Evolutionary conservation across 768 basidiomycete species (phyloP), one percentile per base, ranked within the genome.

Genomic region (Suillus weaverae): DNA sequence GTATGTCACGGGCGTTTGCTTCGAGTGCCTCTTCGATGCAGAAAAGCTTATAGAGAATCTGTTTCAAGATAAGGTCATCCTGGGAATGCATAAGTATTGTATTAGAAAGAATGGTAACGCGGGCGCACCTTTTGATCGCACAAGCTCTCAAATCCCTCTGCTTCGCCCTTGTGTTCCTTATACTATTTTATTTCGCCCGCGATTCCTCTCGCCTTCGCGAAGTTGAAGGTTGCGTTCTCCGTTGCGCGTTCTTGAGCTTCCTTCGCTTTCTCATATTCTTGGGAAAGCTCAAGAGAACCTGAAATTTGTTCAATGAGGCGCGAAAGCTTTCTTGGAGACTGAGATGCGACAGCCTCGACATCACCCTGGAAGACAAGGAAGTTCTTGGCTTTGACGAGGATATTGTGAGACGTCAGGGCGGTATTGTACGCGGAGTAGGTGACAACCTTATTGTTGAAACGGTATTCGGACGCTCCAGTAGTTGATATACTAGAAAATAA

Each of bases 301-400:
- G 90, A 92, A 66, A 99, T 98, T 74, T 98, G 95, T 69, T 99
- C 97, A 53, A 99, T 91, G 38, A 99, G 88, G 20, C 87, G 86
- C 0, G 96, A 85, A 26, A 99, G 86, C 70, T 97, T 95, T 64
- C 89, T 89, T 18, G 97, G 87, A 1, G 92, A 95, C 70, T 99
- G 97, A 3, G 93, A 92, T 0, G 97, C 97, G 39, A 99, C 94
- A 2, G 95, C 94, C 78, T 99, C 97, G 38, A 99, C 97, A 73
- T 99, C 97, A 60, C 97, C 97, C 73, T 99, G 97, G 80, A 99
- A 99, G 14, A 99, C 97, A 60, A 99, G 89, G 72, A 99, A 99
- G 80, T 99, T 99, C 81, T 98, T 98, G 14, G 97, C 97, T 79
- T 97, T 98, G 72, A 99, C 95, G 55, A 99, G 91, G 72, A 99